A percentile compares a stretch with the other conserved stretches of the same genome.
phyloP scores from a whole-genome alignment of 2,329 filamentous ascomycete species.

The Hymenoscyphus albidus region DNA sequence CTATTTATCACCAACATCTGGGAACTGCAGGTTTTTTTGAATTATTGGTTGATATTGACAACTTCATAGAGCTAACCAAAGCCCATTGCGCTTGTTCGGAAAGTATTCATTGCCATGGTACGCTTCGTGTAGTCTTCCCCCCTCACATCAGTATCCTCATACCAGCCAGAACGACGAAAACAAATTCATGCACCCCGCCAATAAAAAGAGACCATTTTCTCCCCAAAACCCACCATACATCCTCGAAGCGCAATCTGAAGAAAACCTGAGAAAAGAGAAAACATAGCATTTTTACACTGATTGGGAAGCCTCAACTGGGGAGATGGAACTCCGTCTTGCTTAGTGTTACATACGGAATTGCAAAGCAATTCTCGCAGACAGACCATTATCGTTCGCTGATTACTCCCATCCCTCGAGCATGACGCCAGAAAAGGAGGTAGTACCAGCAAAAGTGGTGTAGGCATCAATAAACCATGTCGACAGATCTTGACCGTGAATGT shows the following conservation, averaged over 20 bases:
- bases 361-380: conserved; percentile 20
- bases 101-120: conserved; percentile 25
- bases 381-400: conserved; percentile 8
- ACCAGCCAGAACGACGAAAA: conserved; percentile 13
- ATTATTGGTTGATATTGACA: conserved; percentile 4
- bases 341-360: conserved; percentile 33
- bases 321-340: conserved; percentile 25
- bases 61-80: conserved; percentile 4
- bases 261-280: conserved; percentile 31
- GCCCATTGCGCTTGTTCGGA: neutral
- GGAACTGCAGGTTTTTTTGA: neutral
- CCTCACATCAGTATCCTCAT: conserved; percentile 20
- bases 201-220: conserved; percentile 18
- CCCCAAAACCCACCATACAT: conserved; percentile 7
- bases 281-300: neutral
- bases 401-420: conserved; percentile 4
- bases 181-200: conserved; percentile 13
- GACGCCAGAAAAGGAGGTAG: conserved; percentile 5
- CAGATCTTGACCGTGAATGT: conserved; percentile 7
- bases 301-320: conserved; percentile 19
- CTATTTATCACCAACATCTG: neutral
- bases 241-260: conserved; percentile 23
- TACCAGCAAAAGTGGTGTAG: neutral
- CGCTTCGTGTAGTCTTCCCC: conserved; percentile 19
- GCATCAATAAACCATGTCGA: conserved; percentile 18